Base-by-base conservation (phyloP, 1,284 basidiomycete genomes). In the Leccinum cinnamomeum region DNA sequence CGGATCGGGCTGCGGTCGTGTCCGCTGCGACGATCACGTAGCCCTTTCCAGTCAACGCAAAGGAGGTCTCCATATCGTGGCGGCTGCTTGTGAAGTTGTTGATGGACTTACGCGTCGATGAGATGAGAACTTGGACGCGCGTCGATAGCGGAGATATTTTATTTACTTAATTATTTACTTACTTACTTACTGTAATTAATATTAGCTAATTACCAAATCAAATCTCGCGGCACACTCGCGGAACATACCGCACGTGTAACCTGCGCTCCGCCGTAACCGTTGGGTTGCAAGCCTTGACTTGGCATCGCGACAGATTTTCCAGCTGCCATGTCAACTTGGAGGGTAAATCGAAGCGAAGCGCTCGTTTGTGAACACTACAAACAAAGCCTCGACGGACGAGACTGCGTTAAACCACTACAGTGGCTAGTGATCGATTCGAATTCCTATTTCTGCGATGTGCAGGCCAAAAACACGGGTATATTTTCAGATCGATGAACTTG, bases 11-110 rank as follows among this genome's bases (percentile, higher is more conserved):
- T 7, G 95, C 89, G 35, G 89, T 94, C 25, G 90, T 95, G 78
- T 99, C 97, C 28, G 95, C 90, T 3, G 95, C 95, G 68, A 98
- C 80, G 64, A 98, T 84, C 61, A 94, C 90, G 78, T 93, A 98
- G 72, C 90, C 95, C 74, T 96, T 96, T 60, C 95, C 95, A 61
- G 84, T 88, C 56, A 92, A 68, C 28, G 87, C 89, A 70, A 92
- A 91, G 30, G 89, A 91, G 54, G 84, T 86, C 71, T 92, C 90
- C 90, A 92, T 92, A 70, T 65, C 61, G 65, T 68, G 23, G 64
- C 67, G 60, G 68, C 62, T 53, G 61, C 61, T 28, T 51, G 53
- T 56, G 7, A 58, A 62, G 57, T 46, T 37, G 46, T n/a, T 11
- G 12, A 56, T 51, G 41, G 55, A 59, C 25, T 61, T 61, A 62